Conservation (phyloP, 495 filamentous ascomycete species). For the Neurospora sp. region DNA sequence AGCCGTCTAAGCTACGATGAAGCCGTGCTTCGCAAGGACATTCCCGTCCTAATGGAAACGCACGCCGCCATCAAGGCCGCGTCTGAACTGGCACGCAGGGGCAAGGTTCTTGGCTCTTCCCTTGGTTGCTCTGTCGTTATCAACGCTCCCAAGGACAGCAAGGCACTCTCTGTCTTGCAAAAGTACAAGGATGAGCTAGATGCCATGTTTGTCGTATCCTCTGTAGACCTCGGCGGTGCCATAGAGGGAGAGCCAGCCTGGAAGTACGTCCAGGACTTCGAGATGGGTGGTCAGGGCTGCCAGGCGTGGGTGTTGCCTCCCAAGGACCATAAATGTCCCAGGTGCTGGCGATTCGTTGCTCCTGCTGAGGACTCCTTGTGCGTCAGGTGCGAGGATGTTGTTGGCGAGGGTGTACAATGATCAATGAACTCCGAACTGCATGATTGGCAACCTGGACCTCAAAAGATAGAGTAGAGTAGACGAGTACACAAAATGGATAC, state of each 20-base stretch:
- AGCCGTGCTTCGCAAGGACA: constrained; percentile 30
- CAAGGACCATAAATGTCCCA: constrained; percentile 58
- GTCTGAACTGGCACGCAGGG: constrained; percentile 55
- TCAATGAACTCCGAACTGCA: neutral
- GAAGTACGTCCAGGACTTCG: constrained; percentile 46
- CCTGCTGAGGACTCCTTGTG: constrained; percentile 54
- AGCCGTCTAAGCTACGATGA: constrained; percentile 21
- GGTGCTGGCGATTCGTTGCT: constrained; percentile 79
- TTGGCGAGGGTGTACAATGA: constrained; percentile 22
- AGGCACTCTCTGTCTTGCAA: constrained; percentile 31
- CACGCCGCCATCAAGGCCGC: constrained; percentile 55
- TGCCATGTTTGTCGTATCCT: constrained; percentile 68
- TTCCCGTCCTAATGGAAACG: constrained; percentile 47
- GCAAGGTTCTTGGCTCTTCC: constrained; percentile 62
- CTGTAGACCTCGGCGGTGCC: constrained; percentile 39
- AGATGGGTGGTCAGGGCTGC: constrained; percentile 36
- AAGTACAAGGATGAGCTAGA: constrained; percentile 55
- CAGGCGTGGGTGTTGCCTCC: constrained; percentile 58
- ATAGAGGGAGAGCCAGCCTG: constrained; percentile 36
- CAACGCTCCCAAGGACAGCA: constrained; percentile 18
- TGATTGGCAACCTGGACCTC: neutral
- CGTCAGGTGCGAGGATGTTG: constrained; percentile 60
- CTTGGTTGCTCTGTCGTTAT: constrained; percentile 60
- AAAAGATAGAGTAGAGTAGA: neutral
- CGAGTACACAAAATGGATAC: neutral